A percentile compares a stretch with the other conserved stretches of the same genome.
phyloP scores from a whole-genome alignment of 2,329 filamentous ascomycete genomes.

The Cryphonectria carpinicola region DNA sequence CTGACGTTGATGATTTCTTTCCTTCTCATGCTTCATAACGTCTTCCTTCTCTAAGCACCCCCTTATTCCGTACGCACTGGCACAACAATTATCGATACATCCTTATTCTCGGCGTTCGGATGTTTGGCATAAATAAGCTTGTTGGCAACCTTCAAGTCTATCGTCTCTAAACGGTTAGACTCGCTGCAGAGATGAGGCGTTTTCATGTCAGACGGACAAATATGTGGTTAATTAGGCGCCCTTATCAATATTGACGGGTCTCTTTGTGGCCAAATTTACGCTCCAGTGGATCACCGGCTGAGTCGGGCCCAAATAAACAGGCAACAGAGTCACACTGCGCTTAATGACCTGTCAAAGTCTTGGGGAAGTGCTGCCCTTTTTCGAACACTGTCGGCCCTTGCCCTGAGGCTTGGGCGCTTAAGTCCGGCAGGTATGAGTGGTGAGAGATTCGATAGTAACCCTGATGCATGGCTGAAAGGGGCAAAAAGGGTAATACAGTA shows the following conservation, averaged over 20 bases:
- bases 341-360: not conserved
- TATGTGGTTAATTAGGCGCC: not conserved
- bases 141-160: not conserved
- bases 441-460: not conserved
- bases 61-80: not conserved
- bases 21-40: not conserved
- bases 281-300: not conserved
- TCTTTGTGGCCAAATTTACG: not conserved
- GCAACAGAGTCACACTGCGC: not conserved
- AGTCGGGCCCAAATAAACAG: not conserved
- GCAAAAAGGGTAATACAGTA: not conserved
- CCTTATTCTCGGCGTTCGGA: not conserved
- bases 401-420: not conserved
- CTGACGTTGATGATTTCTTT: not conserved
- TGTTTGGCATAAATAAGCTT: not conserved
- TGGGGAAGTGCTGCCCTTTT: not conserved
- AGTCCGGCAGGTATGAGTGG: not conserved
- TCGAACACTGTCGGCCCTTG: not conserved
- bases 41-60: not conserved
- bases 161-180: not conserved
- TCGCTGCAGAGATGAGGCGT: not conserved
- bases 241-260: not conserved
- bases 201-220: constrained; percentile 1
- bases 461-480: not conserved
- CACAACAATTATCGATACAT: not conserved